Percentiles rank a stretch among this genome's conserved stretches.
phyloP scores from a whole-genome alignment of 805 yeast species.

The Myxozyma monticola region DNA sequence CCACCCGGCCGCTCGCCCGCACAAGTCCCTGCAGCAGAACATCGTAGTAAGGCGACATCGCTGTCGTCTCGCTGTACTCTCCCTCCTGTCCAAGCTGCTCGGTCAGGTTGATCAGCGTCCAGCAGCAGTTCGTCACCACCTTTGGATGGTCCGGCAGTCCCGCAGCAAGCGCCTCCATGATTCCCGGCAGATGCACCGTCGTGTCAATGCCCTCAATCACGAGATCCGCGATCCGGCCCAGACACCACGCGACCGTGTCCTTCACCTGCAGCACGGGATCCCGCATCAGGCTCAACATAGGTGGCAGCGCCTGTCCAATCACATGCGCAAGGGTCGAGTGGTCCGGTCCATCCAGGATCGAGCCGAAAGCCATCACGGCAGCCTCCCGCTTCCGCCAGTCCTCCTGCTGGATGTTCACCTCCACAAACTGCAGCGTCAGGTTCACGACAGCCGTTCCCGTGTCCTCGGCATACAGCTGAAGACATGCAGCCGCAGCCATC shows the following conservation, averaged over 20 bases:
- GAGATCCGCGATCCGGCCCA: conserved; percentile 91
- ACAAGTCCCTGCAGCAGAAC: conserved; percentile 68
- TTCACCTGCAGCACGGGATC: conserved; percentile 83
- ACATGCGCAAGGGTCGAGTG: conserved; percentile 55
- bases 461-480: conserved; percentile 88
- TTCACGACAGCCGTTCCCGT: conserved; percentile 84
- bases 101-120: conserved; percentile 90
- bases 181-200: conserved; percentile 62
- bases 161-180: conserved; percentile 67
- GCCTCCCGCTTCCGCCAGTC: conserved; percentile 93
- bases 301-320: conserved; percentile 78
- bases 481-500: conserved; percentile 98
- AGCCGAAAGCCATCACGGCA: conserved; percentile 98
- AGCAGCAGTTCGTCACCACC: conserved; percentile 94
- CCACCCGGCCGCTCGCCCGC: conserved; percentile 65
- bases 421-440: conserved; percentile 83
- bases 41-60: conserved; percentile 73
- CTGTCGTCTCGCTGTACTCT: conserved; percentile 50
- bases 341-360: conserved; percentile 77
- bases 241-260: conserved; percentile 98
- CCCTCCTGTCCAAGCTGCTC: conserved; percentile 71
- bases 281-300: conserved; percentile 69
- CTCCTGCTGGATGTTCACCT: conserved; percentile 57
- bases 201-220: conserved; percentile 74
- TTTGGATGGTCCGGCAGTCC: conserved; percentile 93